Evolutionary conservation across 2,329 filamentous ascomycete species (phyloP), one percentile per base, ranked within the genome.

Genomic region (Fusarium buharicum): DNA sequence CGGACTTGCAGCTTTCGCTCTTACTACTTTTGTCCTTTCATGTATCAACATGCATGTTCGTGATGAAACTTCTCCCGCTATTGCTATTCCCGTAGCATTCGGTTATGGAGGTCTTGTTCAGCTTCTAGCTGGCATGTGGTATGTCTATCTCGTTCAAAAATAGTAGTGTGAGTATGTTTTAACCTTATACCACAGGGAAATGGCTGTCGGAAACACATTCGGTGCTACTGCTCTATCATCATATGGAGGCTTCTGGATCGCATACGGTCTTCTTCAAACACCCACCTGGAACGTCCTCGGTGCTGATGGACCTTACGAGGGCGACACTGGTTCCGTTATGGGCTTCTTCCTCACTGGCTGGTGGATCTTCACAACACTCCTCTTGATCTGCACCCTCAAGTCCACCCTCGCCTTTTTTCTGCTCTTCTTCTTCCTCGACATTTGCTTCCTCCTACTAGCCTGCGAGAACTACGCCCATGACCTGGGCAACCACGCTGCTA

Each of bases 201-300:
- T 94, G 86, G 90, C 90, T 31, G 83, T 91, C n/a, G 91, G 90
- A 54, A 94, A 94, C 82, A 94, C 91, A 11, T 93, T 94, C 66
- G 90, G 90, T 82, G 91, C 90, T 48, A 93, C 90, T 20, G 90
- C 91, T 17, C 79, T 94, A 54, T 91, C 90, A 10, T 93, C 90
- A 0, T 94, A 91, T 72, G 91, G 91, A 68, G 90, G 90, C 62
- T 94, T 94, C 83, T 94, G 91, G 91, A 85, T 94, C 71, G 81
- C 84, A 12, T 90, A 91, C 70, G 90, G 81, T 61, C 88, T 93
- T 69, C 82, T 93, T 50, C 77, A 90, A 60, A 91, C 89, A 3
- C 90, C 85, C 2, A 73, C 83, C 62, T 93, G 90, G 79, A 75
- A 84, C 43, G 87, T 92, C 54, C 74, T 79, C 9, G 75, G 73